Evolutionary conservation across 768 basidiomycete species (phyloP).

Genomic region (Macrocybe gigantea): DNA sequence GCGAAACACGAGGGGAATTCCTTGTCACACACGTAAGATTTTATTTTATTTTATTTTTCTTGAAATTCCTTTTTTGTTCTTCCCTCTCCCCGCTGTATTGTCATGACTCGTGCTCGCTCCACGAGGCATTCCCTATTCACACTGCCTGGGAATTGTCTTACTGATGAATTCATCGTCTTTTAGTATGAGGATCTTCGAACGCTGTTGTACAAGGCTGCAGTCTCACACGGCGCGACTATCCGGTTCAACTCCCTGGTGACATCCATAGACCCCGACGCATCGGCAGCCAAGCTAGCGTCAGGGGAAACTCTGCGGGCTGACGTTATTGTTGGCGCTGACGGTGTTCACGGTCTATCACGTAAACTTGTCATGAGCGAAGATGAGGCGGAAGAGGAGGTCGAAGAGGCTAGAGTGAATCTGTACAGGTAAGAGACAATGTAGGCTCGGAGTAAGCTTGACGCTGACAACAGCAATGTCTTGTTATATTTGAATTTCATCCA

Average conservation of each 20-base stretch:
- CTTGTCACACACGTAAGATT: constrained; percentile 31
- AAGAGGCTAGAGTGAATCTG: constrained; percentile 24
- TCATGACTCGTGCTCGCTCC: no score
- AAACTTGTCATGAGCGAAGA: constrained; percentile 24
- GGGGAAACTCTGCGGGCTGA: constrained; percentile 41
- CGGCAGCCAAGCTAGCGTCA: constrained; percentile 26
- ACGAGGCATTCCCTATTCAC: no score
- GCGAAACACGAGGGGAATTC: constrained; percentile 36
- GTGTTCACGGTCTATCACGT: constrained; percentile 32
- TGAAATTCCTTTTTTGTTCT: no score
- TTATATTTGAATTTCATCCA: constrained; percentile 7
- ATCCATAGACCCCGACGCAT: constrained; percentile 18
- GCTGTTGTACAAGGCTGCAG: constrained; percentile 42
- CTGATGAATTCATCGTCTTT: neutral
- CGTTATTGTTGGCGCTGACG: constrained; percentile 56
- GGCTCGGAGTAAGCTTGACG: no score
- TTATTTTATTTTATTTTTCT: constrained; percentile 6
- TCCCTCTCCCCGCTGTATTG: no score
- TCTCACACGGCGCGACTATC: constrained; percentile 37
- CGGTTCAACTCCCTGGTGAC: constrained; percentile 26
- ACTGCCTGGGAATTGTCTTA: constrained; percentile 5
- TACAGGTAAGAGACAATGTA: constrained; percentile 31
- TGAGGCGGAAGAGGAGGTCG: constrained; percentile 8
- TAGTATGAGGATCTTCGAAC: constrained; percentile 47
- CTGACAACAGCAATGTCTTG: no score